Conservation (phyloP, 1,139 yeast genomes). For the Kodamaea suecica region DNA sequence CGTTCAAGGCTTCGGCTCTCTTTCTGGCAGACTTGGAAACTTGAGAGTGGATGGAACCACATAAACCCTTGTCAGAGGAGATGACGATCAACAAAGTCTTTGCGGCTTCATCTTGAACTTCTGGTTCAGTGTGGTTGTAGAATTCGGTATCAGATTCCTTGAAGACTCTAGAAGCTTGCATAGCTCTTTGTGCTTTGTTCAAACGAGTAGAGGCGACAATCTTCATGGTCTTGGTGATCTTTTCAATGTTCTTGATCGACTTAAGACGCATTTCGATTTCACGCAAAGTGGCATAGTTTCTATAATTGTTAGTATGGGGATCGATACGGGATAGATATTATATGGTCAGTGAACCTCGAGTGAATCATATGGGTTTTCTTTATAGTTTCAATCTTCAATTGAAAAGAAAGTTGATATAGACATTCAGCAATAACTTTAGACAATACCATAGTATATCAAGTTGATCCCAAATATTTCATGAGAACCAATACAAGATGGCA, state of each 20-base stretch:
- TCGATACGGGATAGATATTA: background rate
- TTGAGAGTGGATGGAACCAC: slow-evolving; percentile 98
- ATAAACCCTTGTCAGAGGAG: slow-evolving; percentile 96
- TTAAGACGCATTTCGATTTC: slow-evolving; percentile 98
- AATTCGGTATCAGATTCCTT: slow-evolving; percentile 78
- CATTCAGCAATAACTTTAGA: too few species aligned
- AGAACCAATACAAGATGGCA: too few species aligned
- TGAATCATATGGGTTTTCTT: too few species aligned
- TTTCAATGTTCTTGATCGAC: slow-evolving; percentile 97
- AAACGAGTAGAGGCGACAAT: slow-evolving; percentile 98
- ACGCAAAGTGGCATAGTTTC: slow-evolving; percentile 97
- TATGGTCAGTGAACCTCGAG: too few species aligned
- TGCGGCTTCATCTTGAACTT: slow-evolving; percentile 44
- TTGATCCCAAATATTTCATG: too few species aligned
- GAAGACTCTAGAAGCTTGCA: slow-evolving; percentile 84
- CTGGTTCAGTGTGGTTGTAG: slow-evolving; percentile 78
- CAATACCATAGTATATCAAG: too few species aligned
- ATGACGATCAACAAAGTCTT: slow-evolving; percentile 78
- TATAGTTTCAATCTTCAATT: too few species aligned
- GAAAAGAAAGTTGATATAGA: too few species aligned
- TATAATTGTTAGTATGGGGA: slow-evolving; percentile 25
- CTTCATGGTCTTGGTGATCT: slow-evolving; percentile 99
- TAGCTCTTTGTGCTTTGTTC: slow-evolving; percentile 93
- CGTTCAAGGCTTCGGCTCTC: slow-evolving; percentile 55
- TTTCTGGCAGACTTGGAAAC: slow-evolving; percentile 83